Base-by-base conservation (phyloP, 768 basidiomycete species). In the Boletus patriciae region DNA sequence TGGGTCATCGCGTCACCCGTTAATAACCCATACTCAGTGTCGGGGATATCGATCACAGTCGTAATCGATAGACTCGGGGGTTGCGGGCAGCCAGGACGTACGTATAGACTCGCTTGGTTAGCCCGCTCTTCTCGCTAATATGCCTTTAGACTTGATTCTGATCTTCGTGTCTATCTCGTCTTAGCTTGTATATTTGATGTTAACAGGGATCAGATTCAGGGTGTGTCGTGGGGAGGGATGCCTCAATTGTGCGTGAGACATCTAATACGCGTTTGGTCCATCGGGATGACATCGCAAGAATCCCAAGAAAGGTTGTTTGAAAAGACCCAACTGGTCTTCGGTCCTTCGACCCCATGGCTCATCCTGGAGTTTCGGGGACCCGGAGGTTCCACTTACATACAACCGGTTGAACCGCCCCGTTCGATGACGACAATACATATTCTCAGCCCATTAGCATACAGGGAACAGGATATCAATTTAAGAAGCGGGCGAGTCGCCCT, bases 401-500 rank as follows among this genome's bases (percentile, higher is more conserved):
- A n/a, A n/a, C n/a, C n/a, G n/a, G n/a, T n/a, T n/a, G n/a, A n/a
- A n/a, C n/a, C n/a, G n/a, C n/a, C n/a, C n/a, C n/a, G n/a, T n/a
- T n/a, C n/a, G n/a, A n/a, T n/a, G n/a, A n/a, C n/a, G n/a, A n/a
- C n/a, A n/a, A n/a, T n/a, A n/a, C n/a, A n/a, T n/a, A 54, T 25
- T 11, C 13, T 34, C 27, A 10, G 36, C 12, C 4, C 18, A 23
- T 49, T 54, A 69, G 33, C 59, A 43, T 61, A 62, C 46, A 61
- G 2, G 16, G 29, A 36, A 52, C 29, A 34, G 4, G 21, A 44
- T 8, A 43, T 59, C 55, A 55, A 44, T 33, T 55, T 50, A 71
- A 16, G 65, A 59, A 29, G 47, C 50, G 27, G 70, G 71, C 12
- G 70, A 72, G 23, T 73, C 70, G 31, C 71, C 68, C 46, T 73